Base-by-base conservation (phyloP, 1,284 basidiomycete species). In the Moesziomyces antarcticus region DNA sequence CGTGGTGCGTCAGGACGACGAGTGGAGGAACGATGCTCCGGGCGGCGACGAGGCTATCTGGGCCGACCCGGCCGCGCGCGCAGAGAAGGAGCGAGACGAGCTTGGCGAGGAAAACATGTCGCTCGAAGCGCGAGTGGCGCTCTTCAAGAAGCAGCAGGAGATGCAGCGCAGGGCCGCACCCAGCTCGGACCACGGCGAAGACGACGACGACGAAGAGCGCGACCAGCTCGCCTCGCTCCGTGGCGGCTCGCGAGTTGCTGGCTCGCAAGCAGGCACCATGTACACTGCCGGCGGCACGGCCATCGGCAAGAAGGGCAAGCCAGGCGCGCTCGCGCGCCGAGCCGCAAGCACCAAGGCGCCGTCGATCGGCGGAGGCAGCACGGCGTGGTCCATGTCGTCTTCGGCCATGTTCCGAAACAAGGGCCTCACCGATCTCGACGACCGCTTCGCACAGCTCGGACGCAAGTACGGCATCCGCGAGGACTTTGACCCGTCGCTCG, bases 371-470 rank as follows among this genome's bases (percentile, higher is more conserved):
- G 78, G 81, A 24, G 78, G 79, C 18, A 72, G 76, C 30, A 79
- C 81, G 11, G 77, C 79, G 14, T 83, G 80, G 77, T 77, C 73
- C 24, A 98, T 99, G 96, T 96, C 92, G 81, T 94, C 93, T 77
- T 95, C 93, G 3, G 93, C 93, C 24, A 94, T 99, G 92, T 93
- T 90, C 85, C 89, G 97, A 43, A 99, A 94, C 79, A 90, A 94
- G 77, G 91, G 93, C 0, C 86, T 99, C 37, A 89, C 92, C 47
- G 91, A 90, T 6, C 87, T 99, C 27, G 97, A 99, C 81, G 93
- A 97, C 77, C 89, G 90, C 13, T 99, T 99, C 80, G 94, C 98
- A 78, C 90, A 93, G 88, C 94, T 93, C 75, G 74, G 88, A 80
- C 45, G 56, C 41, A 71, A 72, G 14, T 73, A 73, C 54, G 74